Evolutionary conservation across 768 basidiomycete genomes (phyloP), one percentile per base, ranked within the genome.

Genomic region (Sutorius australiensis): DNA sequence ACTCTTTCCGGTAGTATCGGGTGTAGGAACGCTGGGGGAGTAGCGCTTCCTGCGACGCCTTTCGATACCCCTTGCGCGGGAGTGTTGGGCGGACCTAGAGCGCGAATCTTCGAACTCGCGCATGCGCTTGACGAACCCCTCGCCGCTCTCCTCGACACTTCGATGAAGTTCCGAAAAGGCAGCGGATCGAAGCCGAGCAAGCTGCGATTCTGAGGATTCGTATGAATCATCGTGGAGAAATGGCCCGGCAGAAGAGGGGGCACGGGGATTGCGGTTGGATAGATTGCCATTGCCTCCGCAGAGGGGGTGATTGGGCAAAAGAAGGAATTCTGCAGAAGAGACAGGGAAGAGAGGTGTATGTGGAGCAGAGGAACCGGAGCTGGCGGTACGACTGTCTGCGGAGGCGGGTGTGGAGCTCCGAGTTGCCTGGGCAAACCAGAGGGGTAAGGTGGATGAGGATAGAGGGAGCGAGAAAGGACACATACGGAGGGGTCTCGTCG

Each of bases 61-160:
- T 51, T 74, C 72, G 24, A 68, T 53, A 19, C 73, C 73, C 46
- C 73, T 75, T 49, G 72, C 67, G 39, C 73, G 74, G 33, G 67
- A 67, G 51, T 71, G 68, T 13, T 69, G 63, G 46, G 66, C 70
- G 32, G 72, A 70, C 53, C 71, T 70, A 34, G 77, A 77, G 50
- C 81, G 74, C 24, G 75, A 73, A 45, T 74, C 69, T 66, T 89
- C 87, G 63, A 82, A 85, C 57, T 87, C 82, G 50, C 83, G 83
- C 87, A 89, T 89, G 47, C 83, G 82, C 51, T 75, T 78, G 12
- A 89, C 77, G 44, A 89, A 76, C 7, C 82, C 80, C 59, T 89
- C 86, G 17, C 83, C 85, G 56, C 74, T 81, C 58, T 86, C 80
- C 28, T 75, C 74, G 19, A 89, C 75, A 56, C 80, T 86, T 61